phyloP scores from a whole-genome alignment of 1,284 basidiomycete genomes.

The Singerocomus rubriflavus region DNA sequence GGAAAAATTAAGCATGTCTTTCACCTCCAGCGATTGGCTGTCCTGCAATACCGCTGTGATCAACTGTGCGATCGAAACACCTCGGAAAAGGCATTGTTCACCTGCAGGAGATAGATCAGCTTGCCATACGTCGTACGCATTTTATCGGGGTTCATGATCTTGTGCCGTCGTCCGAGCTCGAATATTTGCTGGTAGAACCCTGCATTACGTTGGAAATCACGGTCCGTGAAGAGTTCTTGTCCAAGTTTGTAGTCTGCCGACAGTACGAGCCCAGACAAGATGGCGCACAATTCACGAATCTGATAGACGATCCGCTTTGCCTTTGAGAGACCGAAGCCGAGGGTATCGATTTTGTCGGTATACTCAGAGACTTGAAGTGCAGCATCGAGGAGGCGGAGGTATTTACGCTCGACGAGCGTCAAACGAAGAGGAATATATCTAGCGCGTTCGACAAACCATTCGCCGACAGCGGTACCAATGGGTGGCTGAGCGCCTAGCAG shows the following conservation, averaged over 20 bases:
- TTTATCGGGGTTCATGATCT: constrained; percentile 84
- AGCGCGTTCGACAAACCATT: constrained; percentile 77
- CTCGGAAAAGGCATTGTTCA: constrained; percentile 29
- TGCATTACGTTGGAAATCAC: constrained; percentile 72
- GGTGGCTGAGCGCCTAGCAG: constrained; percentile 51
- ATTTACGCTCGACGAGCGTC: constrained; percentile 70
- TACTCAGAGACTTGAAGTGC: constrained; percentile 79
- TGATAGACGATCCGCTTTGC: constrained; percentile 79
- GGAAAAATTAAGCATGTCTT: constrained; percentile 70
- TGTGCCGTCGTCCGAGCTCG: constrained; percentile 77
- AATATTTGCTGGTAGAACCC: constrained; percentile 75
- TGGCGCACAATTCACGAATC: constrained; percentile 78
- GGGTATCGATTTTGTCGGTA: constrained; percentile 79
- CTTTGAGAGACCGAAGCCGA: constrained; percentile 70
- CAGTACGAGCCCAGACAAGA: constrained; percentile 74
- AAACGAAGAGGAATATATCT: constrained; percentile 77
- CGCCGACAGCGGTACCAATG: constrained; percentile 59
- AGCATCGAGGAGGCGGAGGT: constrained; percentile 74
- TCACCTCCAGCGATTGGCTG: constrained; percentile 73
- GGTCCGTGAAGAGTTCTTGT: constrained; percentile 75
- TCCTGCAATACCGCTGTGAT: constrained; percentile 45
- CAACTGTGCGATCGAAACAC: not conserved
- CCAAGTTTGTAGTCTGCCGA: constrained; percentile 81
- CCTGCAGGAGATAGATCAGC: constrained; percentile 77
- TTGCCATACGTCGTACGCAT: constrained; percentile 87